Base-by-base conservation (phyloP, 164 flowering plant species). In the Hamamelis virginiana region DNA sequence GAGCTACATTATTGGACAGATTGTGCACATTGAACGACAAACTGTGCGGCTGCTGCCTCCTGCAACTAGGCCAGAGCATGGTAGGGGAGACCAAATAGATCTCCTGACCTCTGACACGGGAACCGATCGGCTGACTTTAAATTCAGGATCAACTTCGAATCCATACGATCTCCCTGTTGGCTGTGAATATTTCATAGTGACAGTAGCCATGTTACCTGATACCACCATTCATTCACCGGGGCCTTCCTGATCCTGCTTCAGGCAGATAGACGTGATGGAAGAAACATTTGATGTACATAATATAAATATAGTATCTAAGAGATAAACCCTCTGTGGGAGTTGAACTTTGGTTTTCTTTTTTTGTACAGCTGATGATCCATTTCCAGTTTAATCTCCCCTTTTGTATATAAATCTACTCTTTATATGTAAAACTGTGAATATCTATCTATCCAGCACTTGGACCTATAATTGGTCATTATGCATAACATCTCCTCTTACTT, bases 121-220 rank as follows among this genome's bases (percentile, higher is more conserved):
- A 45, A 69, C 82, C n/a, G 82, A 65, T 19, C 72, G 76, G 21
- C 69, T 78, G 82, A 41, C 80, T 62, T 62, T 80, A 70, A 85
- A 76, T 50, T 62, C 82, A 18, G 83, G 81, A 26, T 73, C 80
- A 33, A 64, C 74, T 28, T 65, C 74, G 1, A 89, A 90, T 71
- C 92, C 96, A 1, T 92, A 83, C 59, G 85, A 85, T 62, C 92
- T 93, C 55, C 87, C 96, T 8, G 25, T 82, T 65, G 99, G 99
- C 60, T 89, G 88, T 82, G 98, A 95, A 77, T 95, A 86, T 73
- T 96, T 86, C 62, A 59, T 93, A 65, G 98, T 96, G 72, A 96
- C 99, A 48, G 87, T 93, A 59, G 97, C 98, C 8, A 96, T 96
- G 97, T 74, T 96, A 72, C 99, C 96, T 68, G 89, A 86, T 75